Conservation (phyloP, 208 protist genomes). For the Leishmania aethiopica region DNA sequence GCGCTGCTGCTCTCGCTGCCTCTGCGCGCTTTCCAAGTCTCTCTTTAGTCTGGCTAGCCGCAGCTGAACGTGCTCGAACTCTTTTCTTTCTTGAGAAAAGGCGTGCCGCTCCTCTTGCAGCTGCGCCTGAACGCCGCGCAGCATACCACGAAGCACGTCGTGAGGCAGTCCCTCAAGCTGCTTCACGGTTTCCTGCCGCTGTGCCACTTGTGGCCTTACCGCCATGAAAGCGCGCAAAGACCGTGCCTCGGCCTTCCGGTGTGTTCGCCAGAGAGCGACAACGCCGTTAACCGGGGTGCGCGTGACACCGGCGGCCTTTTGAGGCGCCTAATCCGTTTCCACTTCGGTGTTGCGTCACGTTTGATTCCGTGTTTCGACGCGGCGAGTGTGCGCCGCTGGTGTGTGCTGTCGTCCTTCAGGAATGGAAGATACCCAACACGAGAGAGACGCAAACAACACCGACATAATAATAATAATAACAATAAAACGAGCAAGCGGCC, state of each 20-base stretch:
- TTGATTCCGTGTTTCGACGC: neutral
- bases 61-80: neutral
- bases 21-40: neutral
- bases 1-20: neutral
- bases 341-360: neutral
- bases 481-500: neutral
- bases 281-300: no score
- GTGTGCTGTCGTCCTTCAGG: neutral
- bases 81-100: neutral
- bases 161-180: neutral
- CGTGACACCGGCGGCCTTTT: neutral
- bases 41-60: neutral
- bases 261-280: neutral
- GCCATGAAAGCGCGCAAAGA: neutral
- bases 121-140: conserved; percentile 1
- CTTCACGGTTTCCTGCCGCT: neutral
- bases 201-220: neutral
- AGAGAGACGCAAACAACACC: neutral
- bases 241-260: neutral
- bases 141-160: conserved; percentile 88
- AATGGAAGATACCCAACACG: neutral
- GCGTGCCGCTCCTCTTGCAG: conserved; percentile 8
- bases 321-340: neutral
- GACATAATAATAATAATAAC: neutral
- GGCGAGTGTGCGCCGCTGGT: neutral